Conservation (phyloP, 768 basidiomycete species). For the Macrolepiota dolichaula region DNA sequence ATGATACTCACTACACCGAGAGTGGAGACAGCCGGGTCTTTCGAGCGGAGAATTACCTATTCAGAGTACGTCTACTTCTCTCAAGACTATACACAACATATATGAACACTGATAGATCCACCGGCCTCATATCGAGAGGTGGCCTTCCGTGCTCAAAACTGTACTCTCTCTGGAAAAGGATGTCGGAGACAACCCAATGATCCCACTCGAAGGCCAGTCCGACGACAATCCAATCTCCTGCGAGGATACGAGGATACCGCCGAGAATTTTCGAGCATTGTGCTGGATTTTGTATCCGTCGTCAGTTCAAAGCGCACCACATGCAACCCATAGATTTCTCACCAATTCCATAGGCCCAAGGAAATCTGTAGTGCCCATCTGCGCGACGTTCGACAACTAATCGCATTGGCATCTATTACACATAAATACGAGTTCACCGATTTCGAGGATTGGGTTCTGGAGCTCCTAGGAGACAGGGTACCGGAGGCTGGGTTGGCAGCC, state of each 20-base stretch:
- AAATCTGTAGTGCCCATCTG: background rate
- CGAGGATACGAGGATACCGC: background rate
- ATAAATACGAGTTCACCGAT: background rate
- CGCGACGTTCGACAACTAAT: background rate
- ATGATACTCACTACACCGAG: background rate
- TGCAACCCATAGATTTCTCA: background rate
- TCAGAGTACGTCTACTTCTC: background rate
- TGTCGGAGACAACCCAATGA: background rate
- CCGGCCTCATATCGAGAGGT: background rate
- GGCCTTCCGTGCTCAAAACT: background rate
- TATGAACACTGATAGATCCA: background rate
- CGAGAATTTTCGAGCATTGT: background rate
- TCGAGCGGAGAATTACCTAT: background rate
- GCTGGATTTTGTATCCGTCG: background rate
- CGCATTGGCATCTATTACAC: background rate
- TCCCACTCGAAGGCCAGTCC: background rate
- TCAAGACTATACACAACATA: background rate
- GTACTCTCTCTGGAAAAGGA: background rate
- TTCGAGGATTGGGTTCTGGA: background rate
- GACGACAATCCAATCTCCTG: background rate
- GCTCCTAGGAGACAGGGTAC: background rate
- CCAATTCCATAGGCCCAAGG: background rate
- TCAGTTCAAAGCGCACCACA: background rate
- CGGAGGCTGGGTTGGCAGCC: background rate
- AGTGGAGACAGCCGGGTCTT: background rate